Evolutionary conservation across 2,329 filamentous ascomycete genomes (phyloP).

Genomic region (Conoideocrella luteorostrata): DNA sequence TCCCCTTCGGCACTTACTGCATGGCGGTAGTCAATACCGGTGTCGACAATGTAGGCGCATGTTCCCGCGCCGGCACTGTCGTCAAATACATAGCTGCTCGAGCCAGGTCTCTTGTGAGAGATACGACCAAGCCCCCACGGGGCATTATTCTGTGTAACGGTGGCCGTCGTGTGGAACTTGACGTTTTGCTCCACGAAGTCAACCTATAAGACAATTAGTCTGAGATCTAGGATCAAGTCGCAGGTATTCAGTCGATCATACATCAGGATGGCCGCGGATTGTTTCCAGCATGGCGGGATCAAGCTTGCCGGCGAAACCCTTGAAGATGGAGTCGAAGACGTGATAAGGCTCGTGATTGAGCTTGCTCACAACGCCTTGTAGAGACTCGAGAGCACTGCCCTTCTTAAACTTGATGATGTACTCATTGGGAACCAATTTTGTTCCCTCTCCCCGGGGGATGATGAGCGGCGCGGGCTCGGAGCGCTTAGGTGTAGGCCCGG

Average conservation of each 20-base stretch:
- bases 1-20: constrained; percentile 19
- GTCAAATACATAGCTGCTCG: constrained; percentile 26
- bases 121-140: constrained; percentile 30
- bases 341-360: constrained; percentile 15
- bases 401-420: constrained; percentile 23
- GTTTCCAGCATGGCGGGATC: constrained; percentile 11
- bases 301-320: constrained; percentile 18
- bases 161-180: constrained; percentile 4
- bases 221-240: background rate
- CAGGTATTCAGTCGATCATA: constrained; percentile 8
- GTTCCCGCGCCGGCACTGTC: constrained; percentile 26
- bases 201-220: constrained; percentile 15
- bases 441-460: constrained; percentile 7
- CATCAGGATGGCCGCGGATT: constrained; percentile 17
- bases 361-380: constrained; percentile 12
- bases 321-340: constrained; percentile 16
- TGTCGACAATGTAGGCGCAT: constrained; percentile 36
- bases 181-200: constrained; percentile 31
- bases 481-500: constrained; percentile 20
- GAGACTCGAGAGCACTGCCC: constrained; percentile 7
- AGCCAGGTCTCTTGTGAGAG: constrained; percentile 20
- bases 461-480: constrained; percentile 21
- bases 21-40: constrained; percentile 28
- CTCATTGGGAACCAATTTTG: constrained; percentile 15
- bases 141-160: constrained; percentile 25